Percentiles rank a stretch among this genome's conserved stretches.
These are phyloP conservation scores for Triangularia verruculosa DNA, from an alignment of 2,329 filamentous ascomycete species.

Conservation along the genomic window DNA sequence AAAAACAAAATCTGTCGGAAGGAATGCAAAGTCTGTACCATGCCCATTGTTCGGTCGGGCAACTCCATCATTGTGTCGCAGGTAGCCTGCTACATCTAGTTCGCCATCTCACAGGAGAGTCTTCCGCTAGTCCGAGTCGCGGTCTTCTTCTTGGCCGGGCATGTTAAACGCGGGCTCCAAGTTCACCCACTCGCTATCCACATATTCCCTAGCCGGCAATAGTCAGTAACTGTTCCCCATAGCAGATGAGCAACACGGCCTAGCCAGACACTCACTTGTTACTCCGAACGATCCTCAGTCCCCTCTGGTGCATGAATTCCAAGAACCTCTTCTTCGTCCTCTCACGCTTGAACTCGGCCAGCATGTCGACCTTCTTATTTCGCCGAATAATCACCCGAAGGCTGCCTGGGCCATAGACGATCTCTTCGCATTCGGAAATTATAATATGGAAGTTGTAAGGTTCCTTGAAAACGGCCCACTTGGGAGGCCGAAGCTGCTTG, in stretches of 20 bases:
- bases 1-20: not conserved
- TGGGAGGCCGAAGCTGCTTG: constrained; percentile 38
- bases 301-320: constrained; percentile 44
- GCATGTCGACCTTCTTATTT: constrained; percentile 43
- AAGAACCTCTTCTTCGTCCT: constrained; percentile 53
- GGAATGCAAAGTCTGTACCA: not conserved
- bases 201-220: not conserved
- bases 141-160: constrained; percentile 4
- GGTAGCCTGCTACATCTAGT: not conserved
- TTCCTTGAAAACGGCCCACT: constrained; percentile 51
- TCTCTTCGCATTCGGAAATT: constrained; percentile 44
- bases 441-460: constrained; percentile 51
- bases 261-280: constrained; percentile 39
- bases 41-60: not conserved
- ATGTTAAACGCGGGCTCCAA: constrained; percentile 1
- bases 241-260: not conserved
- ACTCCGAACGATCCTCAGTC: constrained; percentile 40
- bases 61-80: not conserved
- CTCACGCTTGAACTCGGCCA: constrained; percentile 51
- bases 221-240: not conserved
- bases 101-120: no score
- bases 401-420: constrained; percentile 43
- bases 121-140: not conserved
- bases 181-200: constrained; percentile 1
- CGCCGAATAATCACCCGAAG: constrained; percentile 44